Conservation (phyloP, 257 asterid species). For the Linderniella brevidens region DNA sequence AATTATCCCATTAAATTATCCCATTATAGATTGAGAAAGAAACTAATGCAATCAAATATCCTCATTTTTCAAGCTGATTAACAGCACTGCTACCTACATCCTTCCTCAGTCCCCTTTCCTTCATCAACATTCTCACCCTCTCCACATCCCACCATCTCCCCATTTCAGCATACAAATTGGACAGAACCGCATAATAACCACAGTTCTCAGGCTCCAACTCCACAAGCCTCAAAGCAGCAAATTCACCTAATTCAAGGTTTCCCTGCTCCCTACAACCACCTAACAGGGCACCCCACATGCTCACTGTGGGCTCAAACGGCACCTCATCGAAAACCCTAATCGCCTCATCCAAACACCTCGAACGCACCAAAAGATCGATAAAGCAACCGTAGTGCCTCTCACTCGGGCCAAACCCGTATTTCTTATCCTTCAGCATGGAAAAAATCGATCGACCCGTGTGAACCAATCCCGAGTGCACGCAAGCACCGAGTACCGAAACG, state of each 20-base stretch:
- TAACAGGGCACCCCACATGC: constrained; percentile 31
- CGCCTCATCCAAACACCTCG: constrained; percentile 27
- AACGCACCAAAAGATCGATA: constrained; percentile 36
- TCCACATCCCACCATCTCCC: constrained; percentile 39
- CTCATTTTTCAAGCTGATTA: constrained; percentile 17
- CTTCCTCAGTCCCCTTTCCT: constrained; percentile 22
- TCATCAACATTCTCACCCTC: constrained; percentile 32
- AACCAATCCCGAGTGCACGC: constrained; percentile 31
- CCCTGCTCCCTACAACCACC: constrained; percentile 32
- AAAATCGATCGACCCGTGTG: constrained; percentile 33
- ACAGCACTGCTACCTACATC: constrained; percentile 39
- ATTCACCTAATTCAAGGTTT: constrained; percentile 15
- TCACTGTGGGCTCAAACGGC: constrained; percentile 28
- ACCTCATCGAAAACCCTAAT: constrained; percentile 16
- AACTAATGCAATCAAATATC: constrained; percentile 15
- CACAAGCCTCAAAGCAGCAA: constrained; percentile 13
- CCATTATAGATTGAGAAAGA: no score
- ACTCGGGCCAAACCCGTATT: constrained; percentile 21
- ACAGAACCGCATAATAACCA: constrained; percentile 29
- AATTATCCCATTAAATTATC: no score
- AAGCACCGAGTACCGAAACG: constrained; percentile 25
- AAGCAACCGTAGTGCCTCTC: constrained; percentile 34
- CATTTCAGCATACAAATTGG: constrained; percentile 30
- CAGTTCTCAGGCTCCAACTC: constrained; percentile 18
- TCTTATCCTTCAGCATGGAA: constrained; percentile 17